phyloP scores from a whole-genome alignment of 306 rosid genomes.

The Prosopis cineraria region DNA sequence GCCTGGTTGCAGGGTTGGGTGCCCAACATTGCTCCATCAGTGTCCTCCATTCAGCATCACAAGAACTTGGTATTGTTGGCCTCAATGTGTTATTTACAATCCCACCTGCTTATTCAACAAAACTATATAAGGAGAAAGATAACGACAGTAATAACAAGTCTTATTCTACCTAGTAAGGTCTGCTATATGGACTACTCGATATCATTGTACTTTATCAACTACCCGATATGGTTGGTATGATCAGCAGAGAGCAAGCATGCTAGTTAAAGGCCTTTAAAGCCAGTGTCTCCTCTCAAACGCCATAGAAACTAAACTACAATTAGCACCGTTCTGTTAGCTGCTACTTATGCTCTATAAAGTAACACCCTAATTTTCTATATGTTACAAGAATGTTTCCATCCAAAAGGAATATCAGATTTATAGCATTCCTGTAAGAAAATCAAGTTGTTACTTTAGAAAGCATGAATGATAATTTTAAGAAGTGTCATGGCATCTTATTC shows the following conservation, averaged over 20 bases:
- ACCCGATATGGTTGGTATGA: not conserved
- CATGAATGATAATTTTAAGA: not conserved
- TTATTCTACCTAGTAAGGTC: no score
- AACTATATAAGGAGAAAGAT: not conserved
- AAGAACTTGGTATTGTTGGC: slow-evolving; percentile 63
- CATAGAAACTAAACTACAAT: no score
- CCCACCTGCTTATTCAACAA: slow-evolving; percentile 63
- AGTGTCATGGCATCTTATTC: no score
- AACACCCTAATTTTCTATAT: no score
- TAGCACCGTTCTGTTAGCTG: no score
- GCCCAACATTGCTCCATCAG: slow-evolving; percentile 96
- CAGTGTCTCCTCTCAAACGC: no score
- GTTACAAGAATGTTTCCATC: not conserved
- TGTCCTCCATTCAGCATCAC: slow-evolving; percentile 80
- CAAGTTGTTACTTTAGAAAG: not conserved
- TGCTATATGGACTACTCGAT: no score
- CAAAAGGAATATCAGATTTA: no score
- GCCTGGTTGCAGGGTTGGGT: slow-evolving; percentile 74
- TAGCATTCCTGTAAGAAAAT: not conserved
- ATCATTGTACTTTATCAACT: no score
- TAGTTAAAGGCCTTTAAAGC: no score
- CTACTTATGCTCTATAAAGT: no score
- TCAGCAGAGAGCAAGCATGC: not conserved
- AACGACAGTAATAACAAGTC: no score
- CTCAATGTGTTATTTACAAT: slow-evolving; percentile 82